Evolutionary conservation across 768 basidiomycete species (phyloP).

Genomic region (Gymnopilus junonius): DNA sequence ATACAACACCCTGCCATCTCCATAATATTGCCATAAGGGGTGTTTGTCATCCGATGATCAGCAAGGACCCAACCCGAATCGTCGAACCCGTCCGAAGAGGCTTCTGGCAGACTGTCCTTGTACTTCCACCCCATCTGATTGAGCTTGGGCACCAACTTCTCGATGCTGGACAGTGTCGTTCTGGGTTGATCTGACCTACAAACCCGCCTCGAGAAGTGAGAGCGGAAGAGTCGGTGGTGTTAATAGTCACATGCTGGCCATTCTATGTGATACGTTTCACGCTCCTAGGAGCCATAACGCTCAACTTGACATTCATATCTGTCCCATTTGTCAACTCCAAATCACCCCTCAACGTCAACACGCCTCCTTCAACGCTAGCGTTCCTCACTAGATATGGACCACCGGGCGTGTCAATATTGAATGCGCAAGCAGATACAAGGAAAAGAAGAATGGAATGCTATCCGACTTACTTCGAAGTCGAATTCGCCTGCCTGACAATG

Average conservation of each 20-base stretch:
- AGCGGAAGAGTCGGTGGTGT: constrained; percentile 29
- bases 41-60: constrained; percentile 72
- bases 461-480: constrained; percentile 65
- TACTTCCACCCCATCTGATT: constrained; percentile 61
- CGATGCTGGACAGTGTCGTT: constrained; percentile 24
- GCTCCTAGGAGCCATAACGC: constrained; percentile 60
- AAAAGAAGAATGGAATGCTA: neutral
- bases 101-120: constrained; percentile 76
- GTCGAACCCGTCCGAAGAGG: constrained; percentile 55
- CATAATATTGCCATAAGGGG: constrained; percentile 68
- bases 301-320: constrained; percentile 48
- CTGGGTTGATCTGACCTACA: constrained; percentile 46
- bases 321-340: constrained; percentile 29
- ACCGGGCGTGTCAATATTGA: constrained; percentile 27
- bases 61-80: constrained; percentile 70
- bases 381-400: constrained; percentile 69
- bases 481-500: constrained; percentile 67
- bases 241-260: constrained; percentile 48
- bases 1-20: constrained; percentile 75
- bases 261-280: constrained; percentile 74
- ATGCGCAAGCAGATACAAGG: neutral
- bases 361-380: constrained; percentile 55
- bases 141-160: constrained; percentile 48
- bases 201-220: constrained; percentile 49
- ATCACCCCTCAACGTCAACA: constrained; percentile 69